Evolutionary conservation across 805 yeast species (phyloP).

Genomic region (Yamadazyma ubonensis): DNA sequence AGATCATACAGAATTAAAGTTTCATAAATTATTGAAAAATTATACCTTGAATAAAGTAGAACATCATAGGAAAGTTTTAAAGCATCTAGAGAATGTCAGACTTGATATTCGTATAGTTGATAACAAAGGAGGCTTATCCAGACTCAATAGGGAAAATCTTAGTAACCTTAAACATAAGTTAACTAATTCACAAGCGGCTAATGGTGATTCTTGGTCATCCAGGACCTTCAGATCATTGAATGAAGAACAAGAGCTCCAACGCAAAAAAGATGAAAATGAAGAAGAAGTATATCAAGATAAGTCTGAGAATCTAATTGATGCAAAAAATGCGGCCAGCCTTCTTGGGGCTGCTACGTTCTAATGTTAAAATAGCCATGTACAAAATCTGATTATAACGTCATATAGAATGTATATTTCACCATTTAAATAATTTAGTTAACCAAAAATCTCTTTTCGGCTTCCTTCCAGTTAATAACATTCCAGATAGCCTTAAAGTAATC

Average conservation of each 20-base stretch:
- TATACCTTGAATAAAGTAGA: conserved; percentile 74
- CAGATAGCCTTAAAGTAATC: conserved; percentile 52
- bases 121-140: conserved; percentile 73
- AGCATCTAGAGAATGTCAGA: conserved; percentile 68
- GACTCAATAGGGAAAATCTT: conserved; percentile 73
- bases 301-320: conserved; percentile 50
- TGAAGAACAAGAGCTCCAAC: conserved; percentile 30
- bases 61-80: conserved; percentile 77
- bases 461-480: conserved; percentile 52
- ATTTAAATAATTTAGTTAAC: conserved; percentile 16
- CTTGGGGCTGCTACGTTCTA: conserved; percentile 72
- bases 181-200: conserved; percentile 41
- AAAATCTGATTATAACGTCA: not conserved
- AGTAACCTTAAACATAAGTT: conserved; percentile 45
- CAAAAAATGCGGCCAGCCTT: conserved; percentile 78
- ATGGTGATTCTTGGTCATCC: conserved; percentile 47
- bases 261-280: conserved; percentile 17
- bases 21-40: conserved; percentile 54
- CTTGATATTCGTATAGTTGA: conserved; percentile 74
- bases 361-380: not conserved
- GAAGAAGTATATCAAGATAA: conserved; percentile 17
- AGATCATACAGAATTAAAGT: conserved; percentile 53
- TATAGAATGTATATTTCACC: not conserved
- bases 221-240: conserved; percentile 36
- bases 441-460: conserved; percentile 45